Evolutionary conservation across 768 basidiomycete genomes (phyloP).

Genomic region (Russula earlei): DNA sequence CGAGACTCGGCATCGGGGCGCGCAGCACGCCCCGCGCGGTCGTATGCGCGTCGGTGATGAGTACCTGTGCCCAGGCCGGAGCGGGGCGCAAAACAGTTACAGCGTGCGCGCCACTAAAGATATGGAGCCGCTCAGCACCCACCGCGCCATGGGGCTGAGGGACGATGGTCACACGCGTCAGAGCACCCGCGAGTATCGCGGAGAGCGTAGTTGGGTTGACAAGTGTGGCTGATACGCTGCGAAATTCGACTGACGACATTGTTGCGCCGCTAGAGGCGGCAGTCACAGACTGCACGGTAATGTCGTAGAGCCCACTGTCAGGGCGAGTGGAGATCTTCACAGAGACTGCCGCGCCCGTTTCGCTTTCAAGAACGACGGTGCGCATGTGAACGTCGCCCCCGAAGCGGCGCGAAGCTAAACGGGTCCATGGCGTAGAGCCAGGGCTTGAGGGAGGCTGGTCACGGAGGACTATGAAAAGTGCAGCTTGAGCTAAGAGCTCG

Average conservation of each 20-base stretch:
- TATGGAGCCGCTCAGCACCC: conserved; percentile 61
- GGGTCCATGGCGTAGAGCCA: conserved; percentile 51
- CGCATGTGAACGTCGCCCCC: conserved; percentile 64
- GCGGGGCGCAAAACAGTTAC: conserved; percentile 58
- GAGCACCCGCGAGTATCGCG: conserved; percentile 43
- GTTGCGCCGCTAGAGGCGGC: conserved; percentile 15
- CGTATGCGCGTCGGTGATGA: conserved; percentile 49
- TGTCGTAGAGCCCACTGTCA: conserved; percentile 32
- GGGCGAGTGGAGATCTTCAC: conserved; percentile 40
- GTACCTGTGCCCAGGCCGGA: conserved; percentile 59
- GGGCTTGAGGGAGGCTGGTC: conserved; percentile 34
- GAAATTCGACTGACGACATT: conserved; percentile 31
- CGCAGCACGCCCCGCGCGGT: conserved; percentile 56
- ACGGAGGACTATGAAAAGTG: conserved; percentile 62
- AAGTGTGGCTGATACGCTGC: conserved; percentile 45
- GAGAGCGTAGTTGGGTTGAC: conserved; percentile 43
- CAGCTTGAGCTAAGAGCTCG: conserved; percentile 67
- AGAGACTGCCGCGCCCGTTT: conserved; percentile 32
- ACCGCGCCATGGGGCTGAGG: conserved; percentile 50
- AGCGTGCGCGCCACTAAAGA: conserved; percentile 57
- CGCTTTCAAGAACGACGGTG: conserved; percentile 50
- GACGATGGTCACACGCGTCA: conserved; percentile 57
- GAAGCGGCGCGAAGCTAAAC: conserved; percentile 67
- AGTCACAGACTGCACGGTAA: conserved; percentile 36
- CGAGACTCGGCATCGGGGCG: conserved; percentile 89